These are phyloP conservation scores for Saccharomycopsis hybrid DNA, from an alignment of 1,139 yeast genomes.

Conservation along the genomic window DNA sequence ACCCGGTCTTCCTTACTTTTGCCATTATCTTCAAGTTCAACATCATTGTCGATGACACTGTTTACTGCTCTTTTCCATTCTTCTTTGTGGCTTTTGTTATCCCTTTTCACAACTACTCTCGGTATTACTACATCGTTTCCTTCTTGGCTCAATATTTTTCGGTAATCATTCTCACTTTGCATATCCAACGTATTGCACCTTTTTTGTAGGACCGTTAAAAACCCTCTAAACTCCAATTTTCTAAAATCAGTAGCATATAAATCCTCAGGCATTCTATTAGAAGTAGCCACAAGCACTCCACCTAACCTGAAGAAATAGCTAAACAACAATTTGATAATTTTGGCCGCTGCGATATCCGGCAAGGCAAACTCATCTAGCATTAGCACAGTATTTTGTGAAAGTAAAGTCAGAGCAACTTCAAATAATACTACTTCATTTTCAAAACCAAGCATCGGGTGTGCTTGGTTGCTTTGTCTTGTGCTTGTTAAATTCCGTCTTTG, in stretches of 20 bases:
- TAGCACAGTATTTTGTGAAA: conserved; percentile 50
- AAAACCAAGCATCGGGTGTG: conserved; percentile 35
- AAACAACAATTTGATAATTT: conserved; percentile 56
- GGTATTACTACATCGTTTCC: conserved; percentile 26
- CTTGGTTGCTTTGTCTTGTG: conserved; percentile 30
- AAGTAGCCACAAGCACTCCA: conserved; percentile 68
- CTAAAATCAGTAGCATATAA: conserved; percentile 60
- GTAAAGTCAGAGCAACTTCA: conserved; percentile 63
- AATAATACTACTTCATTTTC: conserved; percentile 62
- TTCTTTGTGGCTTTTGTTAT: conserved; percentile 26
- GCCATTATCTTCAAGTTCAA: no score
- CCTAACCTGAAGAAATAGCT: conserved; percentile 67
- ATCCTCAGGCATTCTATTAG: conserved; percentile 66
- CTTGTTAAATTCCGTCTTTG: conserved; percentile 32
- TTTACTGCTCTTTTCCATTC: conserved; percentile 35
- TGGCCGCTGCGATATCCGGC: conserved; percentile 69
- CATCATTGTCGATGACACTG: conserved; percentile 23
- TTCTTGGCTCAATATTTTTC: conserved; percentile 36
- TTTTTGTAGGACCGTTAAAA: conserved; percentile 50
- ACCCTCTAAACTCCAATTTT: conserved; percentile 48
- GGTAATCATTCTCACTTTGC: conserved; percentile 52
- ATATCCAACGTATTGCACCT: conserved; percentile 60
- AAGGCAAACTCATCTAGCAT: conserved; percentile 69
- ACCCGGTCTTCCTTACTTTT: conserved; percentile 29
- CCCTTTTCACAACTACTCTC: conserved; percentile 29